phyloP scores from a whole-genome alignment of 805 yeast genomes.

The Jamesozyma piceae region DNA sequence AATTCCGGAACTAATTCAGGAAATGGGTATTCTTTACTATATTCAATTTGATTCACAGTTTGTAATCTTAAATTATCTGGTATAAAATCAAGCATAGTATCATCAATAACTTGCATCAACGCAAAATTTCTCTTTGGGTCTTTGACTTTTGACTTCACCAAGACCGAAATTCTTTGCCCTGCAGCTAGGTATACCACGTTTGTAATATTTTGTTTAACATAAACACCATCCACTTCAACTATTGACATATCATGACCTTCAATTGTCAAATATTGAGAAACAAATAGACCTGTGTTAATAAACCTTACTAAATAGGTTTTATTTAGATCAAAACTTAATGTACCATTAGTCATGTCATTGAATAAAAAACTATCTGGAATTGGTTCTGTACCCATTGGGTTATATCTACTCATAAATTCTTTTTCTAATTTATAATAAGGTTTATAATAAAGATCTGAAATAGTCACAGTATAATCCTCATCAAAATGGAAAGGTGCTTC shows the following conservation, averaged over 20 bases:
- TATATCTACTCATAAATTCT: slow-evolving; percentile 50
- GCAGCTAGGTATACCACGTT: slow-evolving; percentile 56
- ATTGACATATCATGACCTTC: slow-evolving; percentile 66
- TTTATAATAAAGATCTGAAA: slow-evolving; percentile 59
- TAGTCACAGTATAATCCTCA: slow-evolving; percentile 46
- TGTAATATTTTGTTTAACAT: slow-evolving; percentile 47
- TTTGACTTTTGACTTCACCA: slow-evolving; percentile 49
- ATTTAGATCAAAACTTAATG: slow-evolving; percentile 46
- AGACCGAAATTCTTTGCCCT: slow-evolving; percentile 73
- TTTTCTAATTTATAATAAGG: slow-evolving; percentile 38
- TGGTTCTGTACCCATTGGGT: slow-evolving; percentile 83
- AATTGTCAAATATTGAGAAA: slow-evolving; percentile 57
- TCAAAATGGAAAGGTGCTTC: slow-evolving; percentile 50
- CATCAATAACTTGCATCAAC: slow-evolving; percentile 53
- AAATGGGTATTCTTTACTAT: slow-evolving; percentile 29
- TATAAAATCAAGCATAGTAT: slow-evolving; percentile 58
- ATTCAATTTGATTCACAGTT: slow-evolving; percentile 47
- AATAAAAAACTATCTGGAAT: slow-evolving; percentile 58
- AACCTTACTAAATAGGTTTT: slow-evolving; percentile 58
- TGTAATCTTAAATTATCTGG: slow-evolving; percentile 50
- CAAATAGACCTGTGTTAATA: slow-evolving; percentile 62
- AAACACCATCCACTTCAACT: slow-evolving; percentile 69
- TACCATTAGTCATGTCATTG: slow-evolving; percentile 53
- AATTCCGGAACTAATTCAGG: slow-evolving; percentile 15
- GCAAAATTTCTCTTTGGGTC: slow-evolving; percentile 40